Base-by-base conservation (phyloP, 495 filamentous ascomycete genomes). In the Hypoxylon rickii region DNA sequence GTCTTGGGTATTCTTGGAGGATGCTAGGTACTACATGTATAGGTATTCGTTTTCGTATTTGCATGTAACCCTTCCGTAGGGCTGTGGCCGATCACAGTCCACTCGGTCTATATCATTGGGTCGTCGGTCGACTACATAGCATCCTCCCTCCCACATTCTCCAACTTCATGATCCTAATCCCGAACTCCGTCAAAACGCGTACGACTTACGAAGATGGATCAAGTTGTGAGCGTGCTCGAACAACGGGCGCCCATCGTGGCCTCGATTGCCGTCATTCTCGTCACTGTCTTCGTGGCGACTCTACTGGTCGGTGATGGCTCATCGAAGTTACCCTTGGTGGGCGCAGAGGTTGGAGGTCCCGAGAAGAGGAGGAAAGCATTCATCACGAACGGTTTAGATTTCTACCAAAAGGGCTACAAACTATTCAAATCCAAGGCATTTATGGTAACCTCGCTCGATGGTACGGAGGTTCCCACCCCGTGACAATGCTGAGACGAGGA, bases 361-460 rank as follows among this genome's bases (percentile, higher is more conserved):
- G 64, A 72, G 38, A 73, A 74, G 51, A 50, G 65, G 24, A 55
- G 69, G 20, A 58, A 70, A 48, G 69, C 64, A 0, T 74, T 58
- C 34, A 45, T 73, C 11, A 47, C 21, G 7, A 46, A 50, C 8
- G 65, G 64, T 0, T 50, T 40, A 12, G 55, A 63, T 1, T 41
- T 74, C 6, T 74, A 74, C 24, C 17, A 41, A 12, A 64, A 69
- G 3, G 72, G 71, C 7, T 74, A 74, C 50, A 44, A 63, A 1
- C 37, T 72, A 65, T 76, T 73, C 52, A 73, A 67, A 19, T 43
- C 68, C n/a, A 65, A 62, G 18, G 42, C 73, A 13, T 76, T 64
- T 15, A 49, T 67, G 15, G 51, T 74, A 34, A 55, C 70, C 0
- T 67, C 69, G 1, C 21, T 64, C 0, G 63, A 64, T 36, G 55